Base-by-base conservation (phyloP, 2,329 filamentous ascomycete genomes). In the Neonectria magnoliae region DNA sequence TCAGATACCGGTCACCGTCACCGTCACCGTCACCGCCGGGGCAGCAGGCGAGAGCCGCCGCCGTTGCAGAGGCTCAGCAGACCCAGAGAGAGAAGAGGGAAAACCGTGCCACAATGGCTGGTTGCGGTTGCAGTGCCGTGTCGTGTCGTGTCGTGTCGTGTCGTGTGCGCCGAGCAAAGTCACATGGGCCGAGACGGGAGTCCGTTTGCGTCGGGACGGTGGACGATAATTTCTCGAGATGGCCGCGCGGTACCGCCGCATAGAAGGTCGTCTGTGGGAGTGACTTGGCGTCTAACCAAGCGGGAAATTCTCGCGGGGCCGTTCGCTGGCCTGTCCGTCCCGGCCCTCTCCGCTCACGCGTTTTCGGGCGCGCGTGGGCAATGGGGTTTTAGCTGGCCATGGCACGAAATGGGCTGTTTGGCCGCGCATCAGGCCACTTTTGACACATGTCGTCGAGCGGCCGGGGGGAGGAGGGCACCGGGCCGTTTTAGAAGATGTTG, bases 331-430 rank as follows among this genome's bases (percentile, higher is more conserved):
- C 58, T 42, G 62, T 70, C 63, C 68, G 69, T 73, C 42, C 69
- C 71, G 71, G 71, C 69, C 68, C 68, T 65, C 69, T 68, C 71
- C 71, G 71, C 71, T 73, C 71, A 73, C 69, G 71, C 69, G 71
- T 69, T 72, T 66, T 47, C 25, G 25, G 25, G 29, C 16, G 69
- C 62, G 41, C 51, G 48, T 56, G 61, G 27, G 53, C 51, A 45
- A 56, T 7, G 14, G 36, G 33, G 33, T 36, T 36, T 36, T 36
- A 25, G 33, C 33, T 36, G 33, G 33, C 33, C 33, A 36, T 36
- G 56, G 31, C 56, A 50, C 25, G 60, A 27, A 71, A 73, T 73
- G 71, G 71, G 69, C 71, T 73, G 71, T 73, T 73, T 47, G 56
- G 56, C 44, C 38, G 25, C 29, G 47, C 59, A 72, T 73, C 71